Conservation (phyloP, 768 basidiomycete species). For the Calvatia gigantea region DNA sequence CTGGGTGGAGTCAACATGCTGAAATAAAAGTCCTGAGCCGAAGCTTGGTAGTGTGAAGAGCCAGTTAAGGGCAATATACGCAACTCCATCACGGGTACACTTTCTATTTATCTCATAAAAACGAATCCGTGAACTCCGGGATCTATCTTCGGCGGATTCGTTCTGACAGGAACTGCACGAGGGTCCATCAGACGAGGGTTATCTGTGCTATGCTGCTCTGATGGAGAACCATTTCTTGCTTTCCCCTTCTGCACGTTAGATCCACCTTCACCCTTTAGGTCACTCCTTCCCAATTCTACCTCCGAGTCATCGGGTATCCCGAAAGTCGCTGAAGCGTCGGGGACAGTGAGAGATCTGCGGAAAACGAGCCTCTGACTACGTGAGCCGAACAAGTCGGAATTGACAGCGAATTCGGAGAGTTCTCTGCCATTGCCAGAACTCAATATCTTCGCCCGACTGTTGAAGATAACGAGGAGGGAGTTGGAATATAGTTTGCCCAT, state of each 20-base stretch:
- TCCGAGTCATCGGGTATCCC: background rate
- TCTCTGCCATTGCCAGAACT: background rate
- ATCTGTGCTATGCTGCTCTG: background rate
- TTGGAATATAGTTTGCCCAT: constrained; percentile 33
- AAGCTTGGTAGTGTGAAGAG: too few relatives aligned
- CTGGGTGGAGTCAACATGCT: too few relatives aligned
- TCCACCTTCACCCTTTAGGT: background rate
- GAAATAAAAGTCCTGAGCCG: too few relatives aligned
- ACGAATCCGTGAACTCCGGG: constrained; percentile 1
- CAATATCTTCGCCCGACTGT: constrained; percentile 20
- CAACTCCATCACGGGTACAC: too few relatives aligned
- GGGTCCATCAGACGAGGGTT: background rate
- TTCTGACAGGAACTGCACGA: background rate
- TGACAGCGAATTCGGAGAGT: background rate
- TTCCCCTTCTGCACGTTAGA: background rate
- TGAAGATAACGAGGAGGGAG: constrained; percentile 29
- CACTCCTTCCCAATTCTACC: background rate
- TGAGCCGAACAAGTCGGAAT: background rate
- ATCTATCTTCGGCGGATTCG: background rate
- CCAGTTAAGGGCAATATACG: too few relatives aligned
- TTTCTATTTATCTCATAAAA: constrained; percentile 2
- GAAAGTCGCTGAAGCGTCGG: background rate
- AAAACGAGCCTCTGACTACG: background rate
- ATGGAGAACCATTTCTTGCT: background rate
- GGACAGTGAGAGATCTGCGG: background rate